Percentiles rank a stretch among this genome's conserved stretches.
Conservation (phyloP, 345 rosid genomes). For the Xanthoceras sorbifolium region DNA sequence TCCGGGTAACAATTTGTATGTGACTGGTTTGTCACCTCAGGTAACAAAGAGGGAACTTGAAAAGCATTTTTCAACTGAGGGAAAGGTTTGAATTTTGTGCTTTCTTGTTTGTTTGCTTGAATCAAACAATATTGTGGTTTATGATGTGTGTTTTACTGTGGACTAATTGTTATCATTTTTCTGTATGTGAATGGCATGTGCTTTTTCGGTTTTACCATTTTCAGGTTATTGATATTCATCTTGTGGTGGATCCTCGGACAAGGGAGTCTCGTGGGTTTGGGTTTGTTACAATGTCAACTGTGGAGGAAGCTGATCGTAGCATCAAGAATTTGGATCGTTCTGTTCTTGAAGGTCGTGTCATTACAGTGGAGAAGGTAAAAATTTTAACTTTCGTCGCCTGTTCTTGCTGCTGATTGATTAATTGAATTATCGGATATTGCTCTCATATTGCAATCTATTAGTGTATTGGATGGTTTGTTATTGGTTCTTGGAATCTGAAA, state of each 20-base stretch:
- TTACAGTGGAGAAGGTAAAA: slow-evolving; percentile 90
- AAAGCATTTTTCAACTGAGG: slow-evolving; percentile 70
- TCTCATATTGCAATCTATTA: background rate
- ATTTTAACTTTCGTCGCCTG: background rate
- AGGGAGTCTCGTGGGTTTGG: slow-evolving; percentile 96
- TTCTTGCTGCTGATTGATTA: background rate
- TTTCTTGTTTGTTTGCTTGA: background rate
- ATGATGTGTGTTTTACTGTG: background rate
- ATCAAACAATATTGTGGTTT: background rate
- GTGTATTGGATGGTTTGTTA: slow-evolving; percentile 30
- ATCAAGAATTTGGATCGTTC: slow-evolving; percentile 73
- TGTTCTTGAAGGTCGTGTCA: slow-evolving; percentile 78
- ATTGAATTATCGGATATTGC: background rate
- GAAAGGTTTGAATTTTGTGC: slow-evolving; percentile 50
- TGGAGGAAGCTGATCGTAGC: slow-evolving; percentile 75
- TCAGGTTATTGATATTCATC: slow-evolving; percentile 84
- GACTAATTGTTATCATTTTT: no score
- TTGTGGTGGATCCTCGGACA: slow-evolving; percentile 93
- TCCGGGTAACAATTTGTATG: slow-evolving; percentile 93
- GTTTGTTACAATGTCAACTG: slow-evolving; percentile 73
- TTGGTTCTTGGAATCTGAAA: slow-evolving; percentile 45
- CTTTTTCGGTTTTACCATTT: background rate
- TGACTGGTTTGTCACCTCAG: slow-evolving; percentile 83
- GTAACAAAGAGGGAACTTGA: slow-evolving; percentile 76
- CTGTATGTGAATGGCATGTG: no score